Conservation (phyloP, 495 filamentous ascomycete species). For the Penicillium argentinense region DNA sequence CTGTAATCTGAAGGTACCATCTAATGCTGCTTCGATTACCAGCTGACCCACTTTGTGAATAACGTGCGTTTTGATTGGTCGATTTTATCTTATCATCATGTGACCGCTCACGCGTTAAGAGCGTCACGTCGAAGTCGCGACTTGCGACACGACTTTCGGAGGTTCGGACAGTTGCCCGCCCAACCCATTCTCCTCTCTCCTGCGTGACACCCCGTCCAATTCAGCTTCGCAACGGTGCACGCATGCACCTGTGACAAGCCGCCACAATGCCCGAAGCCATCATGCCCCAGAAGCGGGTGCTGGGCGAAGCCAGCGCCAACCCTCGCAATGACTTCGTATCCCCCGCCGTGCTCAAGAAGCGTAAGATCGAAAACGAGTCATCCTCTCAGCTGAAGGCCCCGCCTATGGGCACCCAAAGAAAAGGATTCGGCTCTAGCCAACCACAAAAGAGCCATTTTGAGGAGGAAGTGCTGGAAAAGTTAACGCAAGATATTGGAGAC, state of each 20-base stretch:
- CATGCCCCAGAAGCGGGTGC: constrained; percentile 56
- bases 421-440: constrained; percentile 72
- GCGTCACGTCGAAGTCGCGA: constrained; percentile 28
- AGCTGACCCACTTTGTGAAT: no score
- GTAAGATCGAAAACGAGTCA: constrained; percentile 64
- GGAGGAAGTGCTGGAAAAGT: constrained; percentile 87
- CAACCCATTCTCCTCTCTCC: constrained; percentile 12
- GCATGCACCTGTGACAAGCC: constrained; percentile 15
- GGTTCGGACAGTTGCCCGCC: constrained; percentile 8
- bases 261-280: constrained; percentile 52
- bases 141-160: constrained; percentile 16
- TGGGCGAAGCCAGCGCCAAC: constrained; percentile 58
- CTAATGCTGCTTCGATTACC: no score
- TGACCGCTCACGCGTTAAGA: constrained; percentile 31
- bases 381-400: constrained; percentile 57
- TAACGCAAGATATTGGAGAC: constrained; percentile 86
- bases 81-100: constrained; percentile 7
- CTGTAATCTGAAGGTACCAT: no score
- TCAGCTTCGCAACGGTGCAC: background rate
- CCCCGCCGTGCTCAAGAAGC: constrained; percentile 66
- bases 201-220: background rate
- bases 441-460: constrained; percentile 86
- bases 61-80: background rate
- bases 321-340: constrained; percentile 47
- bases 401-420: constrained; percentile 54